Evolutionary conservation across 2,329 filamentous ascomycete species (phyloP).

Genomic region (Sporothrix inflata): DNA sequence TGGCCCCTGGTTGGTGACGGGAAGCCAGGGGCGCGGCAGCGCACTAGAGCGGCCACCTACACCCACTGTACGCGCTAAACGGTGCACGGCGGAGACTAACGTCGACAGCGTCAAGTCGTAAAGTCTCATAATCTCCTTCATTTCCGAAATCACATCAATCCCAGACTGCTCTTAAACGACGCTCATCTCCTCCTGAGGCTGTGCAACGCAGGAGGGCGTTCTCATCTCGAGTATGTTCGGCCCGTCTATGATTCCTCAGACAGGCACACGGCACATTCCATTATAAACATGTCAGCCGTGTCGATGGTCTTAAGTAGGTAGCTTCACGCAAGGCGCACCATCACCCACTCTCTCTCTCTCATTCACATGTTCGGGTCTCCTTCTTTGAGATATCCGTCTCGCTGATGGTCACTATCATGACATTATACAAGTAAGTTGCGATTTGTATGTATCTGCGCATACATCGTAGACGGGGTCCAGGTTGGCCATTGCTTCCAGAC

Average conservation of each 20-base stretch:
- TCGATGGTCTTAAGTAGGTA: too few species aligned
- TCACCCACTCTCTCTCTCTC: too few species aligned
- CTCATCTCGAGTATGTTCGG: too few species aligned
- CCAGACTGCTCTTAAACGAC: background rate
- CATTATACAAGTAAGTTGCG: background rate
- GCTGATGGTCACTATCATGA: background rate
- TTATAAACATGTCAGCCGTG: too few species aligned
- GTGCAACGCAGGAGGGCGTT: background rate
- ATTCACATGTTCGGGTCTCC: too few species aligned
- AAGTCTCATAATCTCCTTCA: background rate
- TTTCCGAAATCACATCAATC: background rate
- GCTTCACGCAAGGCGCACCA: too few species aligned
- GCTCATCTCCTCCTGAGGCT: background rate
- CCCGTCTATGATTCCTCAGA: too few species aligned
- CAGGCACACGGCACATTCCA: too few species aligned
- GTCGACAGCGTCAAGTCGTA: background rate
- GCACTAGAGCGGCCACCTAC: background rate
- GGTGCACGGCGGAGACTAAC: background rate
- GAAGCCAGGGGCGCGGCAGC: background rate
- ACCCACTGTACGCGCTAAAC: background rate
- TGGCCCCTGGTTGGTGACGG: constrained; percentile 17
- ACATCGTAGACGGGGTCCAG: background rate
- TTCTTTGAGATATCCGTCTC: too few species aligned
- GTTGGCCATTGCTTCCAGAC: background rate
- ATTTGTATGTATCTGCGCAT: too few species aligned